A percentile compares a stretch with the other conserved stretches of the same genome.
These are phyloP conservation scores for Ophiocordyceps australis DNA, from an alignment of 2,329 filamentous ascomycete species.

Conservation along the genomic window DNA sequence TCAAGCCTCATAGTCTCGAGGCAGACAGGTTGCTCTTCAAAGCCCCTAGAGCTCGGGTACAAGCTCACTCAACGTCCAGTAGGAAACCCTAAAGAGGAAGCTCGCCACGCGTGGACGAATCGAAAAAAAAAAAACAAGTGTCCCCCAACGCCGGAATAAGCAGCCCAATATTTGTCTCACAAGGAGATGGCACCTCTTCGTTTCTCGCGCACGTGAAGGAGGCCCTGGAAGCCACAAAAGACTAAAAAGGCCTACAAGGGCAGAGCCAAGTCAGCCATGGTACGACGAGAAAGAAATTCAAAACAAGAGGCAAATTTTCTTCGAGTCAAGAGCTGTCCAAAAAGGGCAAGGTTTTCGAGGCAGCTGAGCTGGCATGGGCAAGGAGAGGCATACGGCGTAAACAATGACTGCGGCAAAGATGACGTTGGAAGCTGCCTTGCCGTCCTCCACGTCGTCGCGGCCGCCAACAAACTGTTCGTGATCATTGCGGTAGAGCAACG, in stretches of 20 bases:
- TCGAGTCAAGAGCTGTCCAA: not conserved
- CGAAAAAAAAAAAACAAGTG: too few species aligned
- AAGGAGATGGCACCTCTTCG: slow-evolving; percentile 71
- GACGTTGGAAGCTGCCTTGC: slow-evolving; percentile 60
- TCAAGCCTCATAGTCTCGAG: too few species aligned
- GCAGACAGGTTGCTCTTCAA: too few species aligned
- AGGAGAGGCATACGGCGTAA: slow-evolving; percentile 50
- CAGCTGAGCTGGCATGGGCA: slow-evolving; percentile 6
- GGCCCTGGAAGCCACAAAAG: slow-evolving; percentile 80
- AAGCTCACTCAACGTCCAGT: not conserved
- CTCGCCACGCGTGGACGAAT: too few species aligned
- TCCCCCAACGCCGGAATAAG: slow-evolving; percentile 1
- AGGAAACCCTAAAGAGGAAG: too few species aligned
- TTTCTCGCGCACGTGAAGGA: slow-evolving; percentile 69
- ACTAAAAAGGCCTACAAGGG: slow-evolving; percentile 58
- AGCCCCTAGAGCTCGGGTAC: too few species aligned
- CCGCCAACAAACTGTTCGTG: slow-evolving; percentile 75
- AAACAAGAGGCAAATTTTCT: not conserved
- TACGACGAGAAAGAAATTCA: too few species aligned
- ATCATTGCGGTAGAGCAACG: slow-evolving; percentile 58
- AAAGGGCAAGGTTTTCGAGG: not conserved
- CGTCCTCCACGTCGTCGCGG: slow-evolving; percentile 52
- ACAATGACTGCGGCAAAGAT: slow-evolving; percentile 80
- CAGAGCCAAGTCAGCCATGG: slow-evolving; percentile 1
- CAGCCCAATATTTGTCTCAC: too few species aligned